Evolutionary conservation across 805 yeast species (phyloP).

Genomic region (Yarrowia yakushimensis): DNA sequence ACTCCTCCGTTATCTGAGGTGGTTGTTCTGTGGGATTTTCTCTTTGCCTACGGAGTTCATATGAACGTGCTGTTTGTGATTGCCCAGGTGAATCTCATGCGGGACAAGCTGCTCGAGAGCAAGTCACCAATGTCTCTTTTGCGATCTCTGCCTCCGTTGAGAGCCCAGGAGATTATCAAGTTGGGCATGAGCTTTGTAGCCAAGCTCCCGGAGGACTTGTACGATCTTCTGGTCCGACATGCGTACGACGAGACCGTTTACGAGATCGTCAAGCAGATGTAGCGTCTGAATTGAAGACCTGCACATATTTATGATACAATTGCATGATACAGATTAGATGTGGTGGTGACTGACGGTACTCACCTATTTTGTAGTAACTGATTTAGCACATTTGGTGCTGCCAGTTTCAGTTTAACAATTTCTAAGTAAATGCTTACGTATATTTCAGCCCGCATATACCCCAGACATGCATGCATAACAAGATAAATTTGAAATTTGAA

Average conservation of each 20-base stretch:
- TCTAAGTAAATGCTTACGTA: no score
- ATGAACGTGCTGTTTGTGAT: slow-evolving; percentile 80
- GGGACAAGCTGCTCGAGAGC: slow-evolving; percentile 58
- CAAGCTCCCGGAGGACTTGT: slow-evolving; percentile 62
- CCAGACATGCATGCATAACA: no score
- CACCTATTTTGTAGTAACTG: no score
- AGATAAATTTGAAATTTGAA: no score
- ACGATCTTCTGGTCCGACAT: slow-evolving; percentile 61
- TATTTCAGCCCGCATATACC: no score
- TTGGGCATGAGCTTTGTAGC: slow-evolving; percentile 77
- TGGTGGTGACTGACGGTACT: no score
- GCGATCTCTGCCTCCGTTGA: slow-evolving; percentile 66
- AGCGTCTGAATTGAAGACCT: no score
- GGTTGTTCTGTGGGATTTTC: slow-evolving; percentile 79
- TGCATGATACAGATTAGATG: no score
- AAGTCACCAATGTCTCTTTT: slow-evolving; percentile 69
- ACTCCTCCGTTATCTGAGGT: slow-evolving; percentile 80
- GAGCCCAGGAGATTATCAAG: slow-evolving; percentile 71
- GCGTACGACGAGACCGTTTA: slow-evolving; percentile 45
- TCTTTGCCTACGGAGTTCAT: slow-evolving; percentile 88
- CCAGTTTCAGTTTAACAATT: no score
- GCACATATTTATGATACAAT: no score
- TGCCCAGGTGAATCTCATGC: slow-evolving; percentile 70
- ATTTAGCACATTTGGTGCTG: no score
- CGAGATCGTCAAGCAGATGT: not conserved